Conservation (phyloP, 1,284 basidiomycete species). For the Pseudozyma hubeiensis region DNA sequence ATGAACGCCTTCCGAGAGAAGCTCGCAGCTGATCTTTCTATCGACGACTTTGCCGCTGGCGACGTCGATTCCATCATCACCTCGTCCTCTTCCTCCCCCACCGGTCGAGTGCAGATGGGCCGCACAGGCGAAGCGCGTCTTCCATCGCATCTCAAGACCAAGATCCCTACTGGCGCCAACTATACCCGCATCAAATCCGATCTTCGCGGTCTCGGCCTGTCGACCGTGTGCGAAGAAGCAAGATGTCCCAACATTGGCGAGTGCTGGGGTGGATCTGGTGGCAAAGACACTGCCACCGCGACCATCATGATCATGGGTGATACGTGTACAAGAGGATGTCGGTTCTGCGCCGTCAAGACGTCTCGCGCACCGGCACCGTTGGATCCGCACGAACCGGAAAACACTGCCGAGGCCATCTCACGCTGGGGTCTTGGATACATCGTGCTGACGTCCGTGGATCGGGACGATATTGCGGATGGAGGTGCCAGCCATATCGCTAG, state of each 20-base stretch:
- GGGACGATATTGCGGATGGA: constrained; percentile 93
- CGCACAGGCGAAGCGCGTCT: constrained; percentile 73
- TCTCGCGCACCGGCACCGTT: constrained; percentile 86
- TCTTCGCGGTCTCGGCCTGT: constrained; percentile 86
- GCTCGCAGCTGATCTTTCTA: constrained; percentile 53
- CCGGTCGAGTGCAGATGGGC: constrained; percentile 55
- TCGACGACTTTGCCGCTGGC: constrained; percentile 58
- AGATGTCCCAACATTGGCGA: constrained; percentile 99
- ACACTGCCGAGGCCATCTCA: constrained; percentile 97
- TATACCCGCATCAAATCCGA: constrained; percentile 96
- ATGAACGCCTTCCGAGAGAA: constrained; percentile 55
- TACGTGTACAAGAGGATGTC: constrained; percentile 95
- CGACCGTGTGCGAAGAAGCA: constrained; percentile 99
- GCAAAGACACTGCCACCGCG: constrained; percentile 82
- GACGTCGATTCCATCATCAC: constrained; percentile 27
- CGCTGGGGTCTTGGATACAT: constrained; percentile 99
- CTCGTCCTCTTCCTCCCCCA: constrained; percentile 4
- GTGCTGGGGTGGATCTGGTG: constrained; percentile 90
- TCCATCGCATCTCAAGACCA: constrained; percentile 89
- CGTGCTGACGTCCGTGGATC: constrained; percentile 94
- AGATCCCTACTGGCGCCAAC: constrained; percentile 81
- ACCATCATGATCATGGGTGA: constrained; percentile 99
- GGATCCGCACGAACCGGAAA: constrained; percentile 96
- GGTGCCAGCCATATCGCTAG: constrained; percentile 93
- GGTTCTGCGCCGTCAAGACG: constrained; percentile 98